A percentile compares a stretch with the other conserved stretches of the same genome.
Evolutionary conservation across 768 basidiomycete species (phyloP).

Genomic region (Hygrocybe punicea): DNA sequence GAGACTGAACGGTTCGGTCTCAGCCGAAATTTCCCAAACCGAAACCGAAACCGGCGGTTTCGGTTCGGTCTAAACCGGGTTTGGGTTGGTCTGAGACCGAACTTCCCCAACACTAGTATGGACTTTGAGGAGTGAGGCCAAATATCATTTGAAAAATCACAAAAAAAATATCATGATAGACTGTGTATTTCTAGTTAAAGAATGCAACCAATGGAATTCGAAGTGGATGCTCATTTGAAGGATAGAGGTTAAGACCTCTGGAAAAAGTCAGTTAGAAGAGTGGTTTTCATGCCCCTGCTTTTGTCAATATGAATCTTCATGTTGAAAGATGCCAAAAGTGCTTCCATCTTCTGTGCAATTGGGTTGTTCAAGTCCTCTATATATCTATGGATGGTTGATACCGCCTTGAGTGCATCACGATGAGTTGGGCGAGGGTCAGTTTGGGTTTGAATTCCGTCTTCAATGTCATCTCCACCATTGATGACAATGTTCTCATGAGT

Average conservation of each 20-base stretch:
- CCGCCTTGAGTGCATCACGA: conserved; percentile 18
- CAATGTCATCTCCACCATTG: conserved; percentile 17
- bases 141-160: background rate
- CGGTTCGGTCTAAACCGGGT: no score
- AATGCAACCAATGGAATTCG: no score
- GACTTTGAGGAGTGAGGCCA: background rate
- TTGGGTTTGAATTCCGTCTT: conserved; percentile 8
- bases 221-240: background rate
- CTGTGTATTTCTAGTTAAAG: background rate
- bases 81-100: no score
- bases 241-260: conserved; percentile 1
- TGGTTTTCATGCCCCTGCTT: conserved; percentile 14
- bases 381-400: conserved; percentile 17
- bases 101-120: no score
- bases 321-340: conserved; percentile 19
- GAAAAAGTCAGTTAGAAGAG: conserved; percentile 18
- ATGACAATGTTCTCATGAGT: conserved; percentile 17
- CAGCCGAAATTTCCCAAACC: no score
- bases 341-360: conserved; percentile 21
- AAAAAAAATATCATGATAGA: background rate
- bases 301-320: conserved; percentile 14
- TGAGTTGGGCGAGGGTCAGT: conserved; percentile 16
- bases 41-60: no score
- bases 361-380: conserved; percentile 18
- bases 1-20: no score